Evolutionary conservation across 257 asterid genomes (phyloP).

Genomic region (Solanum rostratum): DNA sequence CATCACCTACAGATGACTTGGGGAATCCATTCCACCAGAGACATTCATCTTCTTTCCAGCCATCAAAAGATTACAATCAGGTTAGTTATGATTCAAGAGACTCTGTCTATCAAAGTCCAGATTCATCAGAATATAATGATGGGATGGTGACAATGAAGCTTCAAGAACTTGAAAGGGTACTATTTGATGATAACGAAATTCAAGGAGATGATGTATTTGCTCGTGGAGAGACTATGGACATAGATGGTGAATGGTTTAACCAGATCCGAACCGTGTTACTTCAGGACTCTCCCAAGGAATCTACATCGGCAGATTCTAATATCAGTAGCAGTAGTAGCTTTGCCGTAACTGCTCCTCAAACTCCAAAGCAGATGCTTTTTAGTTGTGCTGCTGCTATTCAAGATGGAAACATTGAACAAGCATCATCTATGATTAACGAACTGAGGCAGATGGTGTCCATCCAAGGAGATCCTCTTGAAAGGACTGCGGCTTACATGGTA

Average conservation of each 20-base stretch:
- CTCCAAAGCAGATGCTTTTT: slow-evolving; percentile 65
- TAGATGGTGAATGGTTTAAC: slow-evolving; percentile 33
- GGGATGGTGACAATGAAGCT: slow-evolving; percentile 57
- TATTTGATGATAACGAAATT: slow-evolving; percentile 38
- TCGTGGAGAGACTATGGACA: slow-evolving; percentile 30
- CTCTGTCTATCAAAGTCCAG: slow-evolving; percentile 27
- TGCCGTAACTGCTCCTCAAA: slow-evolving; percentile 10
- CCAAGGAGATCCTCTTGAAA: slow-evolving; percentile 74
- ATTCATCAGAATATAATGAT: slow-evolving; percentile 31
- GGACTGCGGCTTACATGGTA: slow-evolving; percentile 92
- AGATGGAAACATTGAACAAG: slow-evolving; percentile 36
- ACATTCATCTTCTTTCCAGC: slow-evolving; percentile 16
- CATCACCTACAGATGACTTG: slow-evolving; percentile 19
- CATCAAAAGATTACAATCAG: slow-evolving; percentile 14
- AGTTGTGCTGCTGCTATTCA: slow-evolving; percentile 65
- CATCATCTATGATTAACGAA: slow-evolving; percentile 39
- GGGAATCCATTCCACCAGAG: slow-evolving; percentile 23
- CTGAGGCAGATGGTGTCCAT: slow-evolving; percentile 75
- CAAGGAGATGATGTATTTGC: slow-evolving; percentile 5
- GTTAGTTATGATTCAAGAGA: slow-evolving; percentile 25
- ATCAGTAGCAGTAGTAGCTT: slow-evolving; percentile 35
- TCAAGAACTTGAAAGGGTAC: slow-evolving; percentile 80
- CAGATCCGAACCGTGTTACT: slow-evolving; percentile 11
- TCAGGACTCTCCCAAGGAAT: slow-evolving; percentile 65
- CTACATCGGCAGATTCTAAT: slow-evolving; percentile 48